A percentile compares a stretch with the other conserved stretches of the same genome.
Conservation (phyloP, 2,329 filamentous ascomycete genomes). For the Botrytis deweyae region DNA sequence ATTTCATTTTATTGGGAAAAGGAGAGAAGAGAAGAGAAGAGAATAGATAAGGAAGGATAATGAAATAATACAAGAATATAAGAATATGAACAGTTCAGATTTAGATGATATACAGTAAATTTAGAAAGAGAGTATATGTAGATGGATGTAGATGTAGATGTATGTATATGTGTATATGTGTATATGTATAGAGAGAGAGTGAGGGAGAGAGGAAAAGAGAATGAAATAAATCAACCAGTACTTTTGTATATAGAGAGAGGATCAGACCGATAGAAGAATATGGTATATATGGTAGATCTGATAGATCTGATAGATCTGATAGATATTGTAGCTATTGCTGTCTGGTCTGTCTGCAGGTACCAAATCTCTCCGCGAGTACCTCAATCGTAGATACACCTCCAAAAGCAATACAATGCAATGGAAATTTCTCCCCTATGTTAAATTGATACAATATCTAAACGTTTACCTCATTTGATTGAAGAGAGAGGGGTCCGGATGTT, state of each 20-base stretch:
- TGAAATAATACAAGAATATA: not conserved
- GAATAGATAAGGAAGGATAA: not conserved
- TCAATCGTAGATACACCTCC: not conserved
- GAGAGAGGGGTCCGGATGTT: not conserved
- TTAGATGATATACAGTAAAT: not conserved
- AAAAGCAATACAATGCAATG: not conserved
- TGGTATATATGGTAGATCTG: not conserved
- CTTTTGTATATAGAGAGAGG: not conserved
- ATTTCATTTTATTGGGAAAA: slow-evolving; percentile 1
- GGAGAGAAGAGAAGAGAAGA: no score
- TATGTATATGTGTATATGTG: no score
- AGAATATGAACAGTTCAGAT: not conserved
- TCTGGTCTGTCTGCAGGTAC: not conserved
- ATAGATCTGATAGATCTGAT: not conserved
- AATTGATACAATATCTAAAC: not conserved
- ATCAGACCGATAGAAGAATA: not conserved
- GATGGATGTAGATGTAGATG: not conserved
- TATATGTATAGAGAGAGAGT: not conserved
- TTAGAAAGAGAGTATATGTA: no score
- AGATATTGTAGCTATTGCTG: not conserved
- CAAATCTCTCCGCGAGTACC: not conserved
- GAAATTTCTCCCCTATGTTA: not conserved
- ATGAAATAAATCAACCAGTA: not conserved
- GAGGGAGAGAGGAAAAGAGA: not conserved
- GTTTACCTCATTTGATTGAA: not conserved